Conservation (phyloP, 177 flowering plant genomes). For the Vitis hybrid region DNA sequence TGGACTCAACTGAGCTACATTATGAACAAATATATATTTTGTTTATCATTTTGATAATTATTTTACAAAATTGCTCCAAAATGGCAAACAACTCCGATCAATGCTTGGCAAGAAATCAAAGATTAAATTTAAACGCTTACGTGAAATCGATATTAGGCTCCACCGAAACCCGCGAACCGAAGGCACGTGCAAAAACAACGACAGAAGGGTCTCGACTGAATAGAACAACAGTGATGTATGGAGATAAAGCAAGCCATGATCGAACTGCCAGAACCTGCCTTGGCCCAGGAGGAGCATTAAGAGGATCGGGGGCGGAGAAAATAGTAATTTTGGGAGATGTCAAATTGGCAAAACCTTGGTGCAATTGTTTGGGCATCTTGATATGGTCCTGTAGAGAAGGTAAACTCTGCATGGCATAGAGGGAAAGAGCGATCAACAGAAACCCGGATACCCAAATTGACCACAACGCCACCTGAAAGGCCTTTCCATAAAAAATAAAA, state of each 20-base stretch:
- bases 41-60: no score
- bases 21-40: no score
- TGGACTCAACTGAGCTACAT: no score
- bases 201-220: slow-evolving; percentile 61
- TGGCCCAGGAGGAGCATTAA: slow-evolving; percentile 46
- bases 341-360: slow-evolving; percentile 8
- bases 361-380: slow-evolving; percentile 18
- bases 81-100: no score
- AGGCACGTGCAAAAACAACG: slow-evolving; percentile 43
- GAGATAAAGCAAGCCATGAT: slow-evolving; percentile 86
- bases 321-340: slow-evolving; percentile 49
- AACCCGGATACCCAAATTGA: slow-evolving; percentile 83
- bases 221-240: slow-evolving; percentile 61
- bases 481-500: slow-evolving; percentile 29
- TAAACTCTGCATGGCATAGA: slow-evolving; percentile 60
- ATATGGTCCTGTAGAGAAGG: slow-evolving; percentile 42
- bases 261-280: slow-evolving; percentile 68
- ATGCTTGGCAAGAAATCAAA: no score
- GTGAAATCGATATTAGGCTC: slow-evolving; percentile 82
- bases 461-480: slow-evolving; percentile 53
- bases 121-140: slow-evolving; percentile 38
- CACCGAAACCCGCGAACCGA: slow-evolving; percentile 62
- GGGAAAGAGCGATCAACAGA: slow-evolving; percentile 61
- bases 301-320: slow-evolving; percentile 66
- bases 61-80: no score